Percentiles rank a stretch among this genome's conserved stretches.
Evolutionary conservation across 139 green algal species (phyloP).

Genomic region (Diplosphaera chodatii): DNA sequence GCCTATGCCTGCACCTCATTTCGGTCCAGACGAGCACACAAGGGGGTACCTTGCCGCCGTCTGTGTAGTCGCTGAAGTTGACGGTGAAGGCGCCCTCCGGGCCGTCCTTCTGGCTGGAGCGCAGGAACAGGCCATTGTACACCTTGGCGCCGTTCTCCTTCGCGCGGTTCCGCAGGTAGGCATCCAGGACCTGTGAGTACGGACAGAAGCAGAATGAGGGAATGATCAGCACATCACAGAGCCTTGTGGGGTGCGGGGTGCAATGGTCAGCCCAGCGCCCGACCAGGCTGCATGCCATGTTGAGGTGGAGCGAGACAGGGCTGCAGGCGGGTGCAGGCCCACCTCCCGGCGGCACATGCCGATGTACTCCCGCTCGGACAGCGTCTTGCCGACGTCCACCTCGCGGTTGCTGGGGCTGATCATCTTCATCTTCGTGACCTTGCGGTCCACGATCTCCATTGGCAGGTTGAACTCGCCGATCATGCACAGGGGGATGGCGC

Average conservation of each 20-base stretch:
- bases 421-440: conserved; percentile 99
- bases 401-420: conserved; percentile 98
- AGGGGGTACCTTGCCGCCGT: conserved; percentile 82
- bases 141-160: conserved; percentile 77
- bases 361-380: conserved; percentile 97
- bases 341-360: conserved; percentile 93
- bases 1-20: too few species aligned
- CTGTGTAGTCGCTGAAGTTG: conserved; percentile 90
- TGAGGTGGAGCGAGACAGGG: too few species aligned
- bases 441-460: conserved; percentile 90
- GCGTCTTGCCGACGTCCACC: conserved; percentile 97
- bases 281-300: too few species aligned
- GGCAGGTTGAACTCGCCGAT: conserved; percentile 97
- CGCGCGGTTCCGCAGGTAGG: conserved; percentile 92
- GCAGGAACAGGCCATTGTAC: conserved; percentile 95
- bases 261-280: too few species aligned
- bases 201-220: background rate
- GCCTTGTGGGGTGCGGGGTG: too few species aligned
- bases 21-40: too few species aligned
- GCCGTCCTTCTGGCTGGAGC: conserved; percentile 19
- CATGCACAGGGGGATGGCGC: conserved; percentile 98
- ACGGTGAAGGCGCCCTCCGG: conserved; percentile 78
- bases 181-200: conserved; percentile 76
- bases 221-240: too few species aligned
- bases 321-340: too few species aligned